Evolutionary conservation across 345 rosid genomes (phyloP), one percentile per base, ranked within the genome.

Genomic region (Hevea brasiliensis): DNA sequence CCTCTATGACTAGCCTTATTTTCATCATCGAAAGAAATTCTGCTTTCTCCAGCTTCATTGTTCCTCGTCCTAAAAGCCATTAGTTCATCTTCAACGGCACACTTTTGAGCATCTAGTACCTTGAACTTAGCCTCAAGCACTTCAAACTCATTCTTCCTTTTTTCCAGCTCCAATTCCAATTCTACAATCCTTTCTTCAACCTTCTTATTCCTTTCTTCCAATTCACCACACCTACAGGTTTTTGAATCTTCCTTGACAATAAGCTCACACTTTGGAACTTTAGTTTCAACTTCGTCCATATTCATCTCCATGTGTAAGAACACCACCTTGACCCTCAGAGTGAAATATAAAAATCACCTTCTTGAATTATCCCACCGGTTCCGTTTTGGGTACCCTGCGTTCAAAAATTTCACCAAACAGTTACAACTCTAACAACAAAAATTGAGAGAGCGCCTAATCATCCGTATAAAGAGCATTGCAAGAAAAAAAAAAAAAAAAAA

Each of bases 161-260:
- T 84, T 62, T 21, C 61, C 57, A 83, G 68, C 82, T 87, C 87
- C 54, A 68, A 47, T 75, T 85, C 87, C 72, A 92, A 70, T 32
- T 79, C 85, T 29, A 24, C 21, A 58, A 77, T 83, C 68, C 74
- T 85, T 58, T 74, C 81, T 77, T 84, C 86, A 24, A 78, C 76
- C 61, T 79, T 85, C 79, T 45, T 54, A 53, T 23, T 67, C 63
- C 54, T 72, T 45, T 61, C 82, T 27, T 71, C 62, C 45, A 35
- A 40, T 53, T 74, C 60, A 6, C 45, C 24, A 66, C 76, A 67
- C 69, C 65, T 69, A 57, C 74, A 66, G 8, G 17, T 70, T 21
- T 45, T 67, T 24, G 45, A 35, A 48, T 64, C 71, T 67, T 74
- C 73, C 7, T 70, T 0, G 18, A 23, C n/a, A 48, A 17, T 6